Evolutionary conservation across 139 green algal species (phyloP), one percentile per base, ranked within the genome.

Genomic region (Chlorella sp.): DNA sequence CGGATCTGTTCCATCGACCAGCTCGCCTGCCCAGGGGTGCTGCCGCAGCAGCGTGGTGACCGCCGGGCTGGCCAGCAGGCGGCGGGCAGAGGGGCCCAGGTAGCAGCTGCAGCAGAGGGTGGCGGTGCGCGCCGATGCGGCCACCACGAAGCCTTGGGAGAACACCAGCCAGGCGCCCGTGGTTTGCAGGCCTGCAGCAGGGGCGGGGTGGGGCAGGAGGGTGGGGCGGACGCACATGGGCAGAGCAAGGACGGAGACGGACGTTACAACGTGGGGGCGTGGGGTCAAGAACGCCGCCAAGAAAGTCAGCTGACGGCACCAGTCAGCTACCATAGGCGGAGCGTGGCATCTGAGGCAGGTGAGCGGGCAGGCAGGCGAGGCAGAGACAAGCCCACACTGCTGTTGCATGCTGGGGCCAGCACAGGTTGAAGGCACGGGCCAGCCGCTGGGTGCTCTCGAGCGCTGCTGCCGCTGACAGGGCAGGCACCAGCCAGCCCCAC

Each of bases 131-230:
- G 30, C 30, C 0, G 79, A 66, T 1, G 48, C 79, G 0, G 79
- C 79, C 30, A 85, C 79, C 4, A 64, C 79, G 68, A 85, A 85
- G 28, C 79, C 79, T 32, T 85, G 79, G 30, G 42, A 68, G 9
- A 85, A 68, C 24, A 85, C 34, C 30, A 85, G 79, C 79, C 79
- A 85, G 2, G 79, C 42, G 12, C 79, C 79, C 0, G 79, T 85
- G 79, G 79, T 85, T 12, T 85, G 79, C 30, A 85, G 30, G 42
- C 79, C 79, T 85, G 79, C 79, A 40, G 22, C 48, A 57, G 48
- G 48, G 48, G 48, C 48, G 48, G 32, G 71, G 71, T 30, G 36
- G 71, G 14, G 68, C 68, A 7, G 71, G 71, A 40, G 71, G 71
- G 26, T 15, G 22, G n/a, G n/a, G n/a, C n/a, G n/a, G n/a, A n/a